Percentiles rank a stretch among this genome's conserved stretches.
These are phyloP conservation scores for Tetrahymena elliotti DNA, from an alignment of 73 alveolate species.

Conservation along the genomic window DNA sequence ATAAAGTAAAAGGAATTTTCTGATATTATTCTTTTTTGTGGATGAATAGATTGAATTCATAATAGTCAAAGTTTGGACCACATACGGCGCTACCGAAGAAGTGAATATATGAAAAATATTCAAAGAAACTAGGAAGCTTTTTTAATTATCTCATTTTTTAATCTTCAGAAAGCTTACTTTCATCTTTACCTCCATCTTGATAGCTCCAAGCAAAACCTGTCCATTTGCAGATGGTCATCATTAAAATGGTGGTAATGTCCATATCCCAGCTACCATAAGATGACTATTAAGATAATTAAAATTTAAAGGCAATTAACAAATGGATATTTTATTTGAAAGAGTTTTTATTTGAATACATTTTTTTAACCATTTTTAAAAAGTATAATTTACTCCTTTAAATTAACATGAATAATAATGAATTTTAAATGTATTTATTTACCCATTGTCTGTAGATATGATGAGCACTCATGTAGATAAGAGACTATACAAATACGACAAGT, in stretches of 20 bases:
- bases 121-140: slow-evolving; percentile 20
- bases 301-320: no score
- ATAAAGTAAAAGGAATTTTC: slow-evolving; percentile 52
- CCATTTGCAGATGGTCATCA: slow-evolving; percentile 35
- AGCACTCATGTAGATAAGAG: slow-evolving; percentile 11
- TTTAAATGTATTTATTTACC: not conserved
- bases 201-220: slow-evolving; percentile 35
- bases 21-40: slow-evolving; percentile 51
- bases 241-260: slow-evolving; percentile 30
- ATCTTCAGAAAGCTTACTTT: slow-evolving; percentile 1
- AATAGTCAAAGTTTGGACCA: slow-evolving; percentile 90
- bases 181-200: slow-evolving; percentile 21
- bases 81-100: not conserved
- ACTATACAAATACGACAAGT: slow-evolving; percentile 2
- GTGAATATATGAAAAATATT: slow-evolving; percentile 12
- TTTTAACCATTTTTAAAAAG: not conserved
- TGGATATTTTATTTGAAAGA: no score
- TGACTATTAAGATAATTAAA: not conserved
- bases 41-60: slow-evolving; percentile 70
- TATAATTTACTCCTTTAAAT: not conserved
- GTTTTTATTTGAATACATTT: no score
- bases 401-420: no score
- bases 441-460: slow-evolving; percentile 25
- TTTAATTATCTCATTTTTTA: not conserved
- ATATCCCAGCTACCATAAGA: not conserved